Evolutionary conservation across 306 rosid genomes (phyloP).

Genomic region (Hippophae rhamnoides): DNA sequence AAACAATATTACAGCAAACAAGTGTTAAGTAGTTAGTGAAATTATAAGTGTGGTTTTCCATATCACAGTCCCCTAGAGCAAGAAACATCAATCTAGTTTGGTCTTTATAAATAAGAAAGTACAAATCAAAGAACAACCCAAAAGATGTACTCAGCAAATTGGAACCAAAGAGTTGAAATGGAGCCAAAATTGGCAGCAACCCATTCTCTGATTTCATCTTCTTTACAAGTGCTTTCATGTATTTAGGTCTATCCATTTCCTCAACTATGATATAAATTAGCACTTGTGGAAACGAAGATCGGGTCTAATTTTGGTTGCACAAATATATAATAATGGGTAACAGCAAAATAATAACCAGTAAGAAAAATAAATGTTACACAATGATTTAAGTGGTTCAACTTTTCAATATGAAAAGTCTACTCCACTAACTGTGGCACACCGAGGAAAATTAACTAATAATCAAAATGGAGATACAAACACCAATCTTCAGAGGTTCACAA

Average conservation of each 20-base stretch:
- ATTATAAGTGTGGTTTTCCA: conserved; percentile 7
- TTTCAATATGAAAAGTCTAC: no score
- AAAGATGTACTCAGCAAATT: conserved; percentile 9
- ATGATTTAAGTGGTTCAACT: no score
- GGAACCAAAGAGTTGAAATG: not conserved
- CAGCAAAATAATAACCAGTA: no score
- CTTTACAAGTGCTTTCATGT: conserved; percentile 1
- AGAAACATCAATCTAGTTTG: conserved; percentile 25
- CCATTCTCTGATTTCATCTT: conserved; percentile 6
- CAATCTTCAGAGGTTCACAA: no score
- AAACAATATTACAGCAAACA: conserved; percentile 35
- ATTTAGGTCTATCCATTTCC: conserved; percentile 21
- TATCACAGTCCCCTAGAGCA: conserved; percentile 28
- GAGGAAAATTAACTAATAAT: no score
- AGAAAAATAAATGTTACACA: no score
- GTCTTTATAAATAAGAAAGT: conserved; percentile 20
- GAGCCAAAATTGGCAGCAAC: not conserved
- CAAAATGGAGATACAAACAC: no score
- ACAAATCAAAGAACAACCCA: conserved; percentile 23
- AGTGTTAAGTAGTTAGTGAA: conserved; percentile 18
- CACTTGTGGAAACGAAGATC: no score
- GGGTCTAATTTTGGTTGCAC: no score
- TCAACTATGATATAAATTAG: conserved; percentile 13
- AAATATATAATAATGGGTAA: no score
- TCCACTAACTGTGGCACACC: no score